Evolutionary conservation across 2,329 filamentous ascomycete species (phyloP).

Genomic region (Lecanicillium sp.): DNA sequence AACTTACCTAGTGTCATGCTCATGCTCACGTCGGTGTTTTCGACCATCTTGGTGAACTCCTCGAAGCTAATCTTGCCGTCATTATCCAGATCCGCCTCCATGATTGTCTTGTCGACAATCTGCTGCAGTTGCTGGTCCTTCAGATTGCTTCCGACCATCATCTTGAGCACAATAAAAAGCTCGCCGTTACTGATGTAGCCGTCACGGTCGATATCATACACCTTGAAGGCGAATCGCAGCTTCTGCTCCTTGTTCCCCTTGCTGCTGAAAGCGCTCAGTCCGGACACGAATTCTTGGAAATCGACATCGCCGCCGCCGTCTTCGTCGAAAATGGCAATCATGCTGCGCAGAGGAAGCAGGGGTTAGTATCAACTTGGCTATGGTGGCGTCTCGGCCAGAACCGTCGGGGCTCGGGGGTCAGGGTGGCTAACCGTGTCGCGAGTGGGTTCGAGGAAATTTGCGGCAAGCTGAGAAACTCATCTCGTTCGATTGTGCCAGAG

Average conservation of each 20-base stretch:
- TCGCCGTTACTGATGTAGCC: constrained; percentile 98
- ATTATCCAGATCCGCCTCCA: constrained; percentile 94
- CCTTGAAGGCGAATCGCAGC: constrained; percentile 94
- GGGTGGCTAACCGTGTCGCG: constrained; percentile 67
- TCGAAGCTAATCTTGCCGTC: constrained; percentile 99
- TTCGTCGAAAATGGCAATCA: constrained; percentile 99
- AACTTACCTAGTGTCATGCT: constrained; percentile 65
- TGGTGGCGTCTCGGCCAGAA: neutral
- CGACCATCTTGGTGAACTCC: constrained; percentile 98
- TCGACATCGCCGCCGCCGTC: constrained; percentile 97
- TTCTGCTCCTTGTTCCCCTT: constrained; percentile 99
- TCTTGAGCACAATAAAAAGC: constrained; percentile 98
- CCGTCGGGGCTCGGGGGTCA: neutral
- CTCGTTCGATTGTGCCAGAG: constrained; percentile 95
- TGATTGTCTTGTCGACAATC: constrained; percentile 99
- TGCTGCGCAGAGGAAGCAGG: constrained; percentile 45
- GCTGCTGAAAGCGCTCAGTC: constrained; percentile 89
- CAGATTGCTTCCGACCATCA: constrained; percentile 99
- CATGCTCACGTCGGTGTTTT: constrained; percentile 78
- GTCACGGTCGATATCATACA: constrained; percentile 98
- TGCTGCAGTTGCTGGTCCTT: constrained; percentile 99
- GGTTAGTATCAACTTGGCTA: neutral
- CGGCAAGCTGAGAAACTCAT: constrained; percentile 93
- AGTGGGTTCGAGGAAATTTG: constrained; percentile 98
- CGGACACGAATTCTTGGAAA: constrained; percentile 97